A percentile compares a stretch with the other conserved stretches of the same genome.
These are phyloP conservation scores for Pseudopithomyces maydicus DNA, from an alignment of 2,329 filamentous ascomycete species.

Conservation along the genomic window DNA sequence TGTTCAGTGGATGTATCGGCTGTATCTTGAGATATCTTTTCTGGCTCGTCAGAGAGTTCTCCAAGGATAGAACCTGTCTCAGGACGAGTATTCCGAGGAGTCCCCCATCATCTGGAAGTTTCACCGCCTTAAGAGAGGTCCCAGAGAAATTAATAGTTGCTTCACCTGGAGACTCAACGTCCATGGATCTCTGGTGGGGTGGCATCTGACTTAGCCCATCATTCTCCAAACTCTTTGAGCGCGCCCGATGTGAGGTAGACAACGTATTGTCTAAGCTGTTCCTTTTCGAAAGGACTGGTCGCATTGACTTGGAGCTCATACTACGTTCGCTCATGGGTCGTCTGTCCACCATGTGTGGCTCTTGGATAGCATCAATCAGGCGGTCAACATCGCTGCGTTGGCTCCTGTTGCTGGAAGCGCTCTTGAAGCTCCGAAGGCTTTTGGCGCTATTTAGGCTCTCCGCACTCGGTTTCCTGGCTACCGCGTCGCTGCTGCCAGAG, in stretches of 20 bases:
- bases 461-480: constrained; percentile 38
- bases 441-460: constrained; percentile 57
- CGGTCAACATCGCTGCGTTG: constrained; percentile 69
- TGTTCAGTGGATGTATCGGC: constrained; percentile 44
- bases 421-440: constrained; percentile 55
- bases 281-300: constrained; percentile 32
- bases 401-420: constrained; percentile 47
- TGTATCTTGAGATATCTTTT: constrained; percentile 12
- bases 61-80: constrained; percentile 32
- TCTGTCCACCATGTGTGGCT: constrained; percentile 51
- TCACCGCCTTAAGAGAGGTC: constrained; percentile 51
- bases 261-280: constrained; percentile 25
- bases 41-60: constrained; percentile 30
- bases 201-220: constrained; percentile 21
- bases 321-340: constrained; percentile 21
- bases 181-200: constrained; percentile 47
- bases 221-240: constrained; percentile 35
- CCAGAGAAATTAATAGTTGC: constrained; percentile 47
- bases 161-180: constrained; percentile 49
- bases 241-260: constrained; percentile 13
- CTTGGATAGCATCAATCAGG: constrained; percentile 73
- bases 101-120: constrained; percentile 51
- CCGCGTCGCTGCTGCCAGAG: constrained; percentile 16
- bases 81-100: constrained; percentile 13
- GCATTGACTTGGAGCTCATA: constrained; percentile 27